Evolutionary conservation across 2,329 filamentous ascomycete species (phyloP), one percentile per base, ranked within the genome.

Genomic region (Diaporthe citrichinensis): DNA sequence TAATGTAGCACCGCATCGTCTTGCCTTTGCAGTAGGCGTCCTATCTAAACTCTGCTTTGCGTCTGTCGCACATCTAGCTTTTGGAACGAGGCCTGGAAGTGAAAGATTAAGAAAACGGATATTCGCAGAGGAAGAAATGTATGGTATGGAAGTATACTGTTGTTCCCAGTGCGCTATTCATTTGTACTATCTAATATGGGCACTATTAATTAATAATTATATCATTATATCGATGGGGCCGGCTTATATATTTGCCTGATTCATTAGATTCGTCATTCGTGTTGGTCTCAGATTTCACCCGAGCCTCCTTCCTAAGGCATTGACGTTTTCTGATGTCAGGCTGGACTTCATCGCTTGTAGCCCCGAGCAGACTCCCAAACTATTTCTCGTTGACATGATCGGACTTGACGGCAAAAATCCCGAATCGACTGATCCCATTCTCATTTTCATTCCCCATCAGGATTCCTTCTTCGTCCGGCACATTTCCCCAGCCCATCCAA

Each of bases 401-500:
- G 14, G 15, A 14, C 15, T 20, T 17, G 14, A 57, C n/a, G 5
- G 68, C 68, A 12, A 44, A 71, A 2, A 71, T 58, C 0, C 68
- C 68, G 8, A 71, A 58, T 14, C 68, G 68, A 46, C 68, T 71
- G 5, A 71, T 23, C 28, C 53, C 68, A 36, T 44, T 57, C 68
- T 71, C 51, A 15, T 71, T 71, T n/a, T 71, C 68, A 44, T 49
- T 71, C n/a, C 68, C 68, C 68, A 44, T 44, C 3, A 20, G 12
- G 7, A 71, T 71, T 8, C 68, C 51, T 39, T 71, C 68, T n/a
- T 58, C 68, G 44, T 71, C 68, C 17, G 68, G 68, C n/a, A 71
- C 28, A 10, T 8, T 31, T 14, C 36, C 79, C 79, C 80, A 82
- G 6, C 77, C 79, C 23, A 81, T 71, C 74, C 74, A 76, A 75